A percentile compares a stretch with the other conserved stretches of the same genome.
phyloP scores from a whole-genome alignment of 805 yeast genomes.

The Suhomyces canberraensis region DNA sequence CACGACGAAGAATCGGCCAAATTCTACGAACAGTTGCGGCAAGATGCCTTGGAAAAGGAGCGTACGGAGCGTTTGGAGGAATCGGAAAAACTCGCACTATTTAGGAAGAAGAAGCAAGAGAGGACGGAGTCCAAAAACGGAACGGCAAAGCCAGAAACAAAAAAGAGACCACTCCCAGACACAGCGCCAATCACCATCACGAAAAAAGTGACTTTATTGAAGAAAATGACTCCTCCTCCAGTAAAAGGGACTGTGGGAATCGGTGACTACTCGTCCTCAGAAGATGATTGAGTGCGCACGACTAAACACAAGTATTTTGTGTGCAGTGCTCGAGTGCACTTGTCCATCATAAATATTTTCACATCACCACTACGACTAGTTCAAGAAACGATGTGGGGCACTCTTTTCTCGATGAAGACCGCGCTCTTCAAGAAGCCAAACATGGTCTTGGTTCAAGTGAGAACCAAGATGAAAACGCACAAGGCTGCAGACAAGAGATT shows the following conservation, averaged over 20 bases:
- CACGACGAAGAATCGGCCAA: conserved; percentile 34
- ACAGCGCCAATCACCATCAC: not conserved
- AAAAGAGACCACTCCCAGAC: too few species aligned
- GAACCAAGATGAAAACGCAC: conserved; percentile 67
- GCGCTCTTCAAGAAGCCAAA: conserved; percentile 18
- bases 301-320: too few species aligned
- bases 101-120: not conserved
- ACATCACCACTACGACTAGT: too few species aligned
- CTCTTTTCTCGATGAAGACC: conserved; percentile 4
- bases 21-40: conserved; percentile 29
- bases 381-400: not conserved
- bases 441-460: conserved; percentile 32
- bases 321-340: too few species aligned
- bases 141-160: too few species aligned
- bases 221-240: not conserved
- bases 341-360: too few species aligned
- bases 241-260: not conserved
- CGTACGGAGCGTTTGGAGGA: conserved; percentile 19
- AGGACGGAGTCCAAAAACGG: not conserved
- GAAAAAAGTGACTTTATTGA: not conserved
- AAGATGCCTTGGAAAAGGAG: conserved; percentile 17
- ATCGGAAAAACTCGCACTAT: conserved; percentile 13
- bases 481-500: conserved; percentile 87
- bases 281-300: too few species aligned
- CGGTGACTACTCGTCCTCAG: conserved; percentile 2